Percentiles rank a stretch among this genome's conserved stretches.
These are phyloP conservation scores for Flaveria trinervia DNA, from an alignment of 129 eudicot genomes.

Conservation along the genomic window DNA sequence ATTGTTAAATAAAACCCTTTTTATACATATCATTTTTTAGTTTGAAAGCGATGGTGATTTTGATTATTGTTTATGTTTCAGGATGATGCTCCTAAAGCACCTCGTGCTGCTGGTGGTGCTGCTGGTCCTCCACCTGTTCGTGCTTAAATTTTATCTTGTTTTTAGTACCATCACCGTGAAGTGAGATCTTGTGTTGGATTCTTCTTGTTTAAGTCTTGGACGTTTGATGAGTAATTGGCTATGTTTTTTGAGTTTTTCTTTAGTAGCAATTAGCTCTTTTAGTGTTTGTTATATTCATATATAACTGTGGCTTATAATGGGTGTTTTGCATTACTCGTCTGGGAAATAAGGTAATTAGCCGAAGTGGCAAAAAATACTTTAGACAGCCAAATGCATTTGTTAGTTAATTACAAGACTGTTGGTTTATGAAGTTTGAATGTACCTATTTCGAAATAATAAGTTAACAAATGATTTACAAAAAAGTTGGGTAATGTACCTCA, in stretches of 20 bases:
- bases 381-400: too few relatives aligned
- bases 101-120: slow-evolving; percentile 7
- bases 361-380: too few relatives aligned
- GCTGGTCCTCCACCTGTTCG: slow-evolving; percentile 11
- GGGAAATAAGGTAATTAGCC: too few relatives aligned
- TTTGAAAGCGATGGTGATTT: not conserved
- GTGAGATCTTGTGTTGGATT: not conserved
- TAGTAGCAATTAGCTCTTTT: not conserved
- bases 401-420: too few relatives aligned
- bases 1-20: too few relatives aligned
- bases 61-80: not conserved
- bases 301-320: not conserved
- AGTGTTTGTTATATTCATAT: not conserved
- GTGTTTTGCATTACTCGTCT: too few relatives aligned
- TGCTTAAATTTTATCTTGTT: not conserved
- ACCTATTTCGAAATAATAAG: too few relatives aligned
- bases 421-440: too few relatives aligned
- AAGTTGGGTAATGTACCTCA: too few relatives aligned
- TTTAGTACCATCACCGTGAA: not conserved
- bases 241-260: not conserved
- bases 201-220: not conserved
- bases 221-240: not conserved
- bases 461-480: too few relatives aligned
- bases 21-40: not conserved
- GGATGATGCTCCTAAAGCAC: slow-evolving; percentile 20